Percentiles rank a stretch among this genome's conserved stretches.
These are phyloP conservation scores for Penicillium subrubescens DNA, from an alignment of 495 filamentous ascomycete species.

Conservation along the genomic window DNA sequence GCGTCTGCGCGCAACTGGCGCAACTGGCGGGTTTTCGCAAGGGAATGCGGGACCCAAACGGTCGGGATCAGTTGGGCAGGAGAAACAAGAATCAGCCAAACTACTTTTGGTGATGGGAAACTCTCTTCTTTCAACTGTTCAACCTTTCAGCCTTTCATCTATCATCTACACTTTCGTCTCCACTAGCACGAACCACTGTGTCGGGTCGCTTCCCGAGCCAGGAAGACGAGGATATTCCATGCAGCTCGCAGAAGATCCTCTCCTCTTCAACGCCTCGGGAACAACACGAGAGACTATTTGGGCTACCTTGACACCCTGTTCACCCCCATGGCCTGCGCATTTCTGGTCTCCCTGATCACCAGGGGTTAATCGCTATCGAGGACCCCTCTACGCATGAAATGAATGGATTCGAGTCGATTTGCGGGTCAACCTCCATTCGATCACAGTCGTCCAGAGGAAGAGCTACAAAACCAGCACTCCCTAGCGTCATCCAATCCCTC, in stretches of 20 bases:
- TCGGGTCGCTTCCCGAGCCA: constrained; percentile 1
- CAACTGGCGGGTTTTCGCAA: background rate
- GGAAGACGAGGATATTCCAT: background rate
- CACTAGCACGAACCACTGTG: constrained; percentile 7
- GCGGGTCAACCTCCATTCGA: background rate
- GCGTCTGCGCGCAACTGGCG: background rate
- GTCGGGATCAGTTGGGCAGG: constrained; percentile 2
- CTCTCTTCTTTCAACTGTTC: no score
- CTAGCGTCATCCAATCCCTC: background rate
- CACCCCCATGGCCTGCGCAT: background rate
- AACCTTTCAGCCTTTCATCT: background rate
- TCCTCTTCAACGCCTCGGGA: background rate
- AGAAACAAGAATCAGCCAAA: background rate
- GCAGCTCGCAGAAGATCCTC: background rate
- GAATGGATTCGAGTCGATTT: background rate
- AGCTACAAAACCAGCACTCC: background rate
- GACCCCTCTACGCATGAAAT: background rate
- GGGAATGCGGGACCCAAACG: constrained; percentile 7
- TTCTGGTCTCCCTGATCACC: background rate
- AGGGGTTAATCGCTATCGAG: background rate
- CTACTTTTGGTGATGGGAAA: no score
- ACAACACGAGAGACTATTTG: background rate
- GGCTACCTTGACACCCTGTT: background rate
- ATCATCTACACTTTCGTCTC: background rate
- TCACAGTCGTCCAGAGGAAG: background rate